phyloP scores from a whole-genome alignment of 2,329 filamentous ascomycete species.

The Calonectria hawksworthii region DNA sequence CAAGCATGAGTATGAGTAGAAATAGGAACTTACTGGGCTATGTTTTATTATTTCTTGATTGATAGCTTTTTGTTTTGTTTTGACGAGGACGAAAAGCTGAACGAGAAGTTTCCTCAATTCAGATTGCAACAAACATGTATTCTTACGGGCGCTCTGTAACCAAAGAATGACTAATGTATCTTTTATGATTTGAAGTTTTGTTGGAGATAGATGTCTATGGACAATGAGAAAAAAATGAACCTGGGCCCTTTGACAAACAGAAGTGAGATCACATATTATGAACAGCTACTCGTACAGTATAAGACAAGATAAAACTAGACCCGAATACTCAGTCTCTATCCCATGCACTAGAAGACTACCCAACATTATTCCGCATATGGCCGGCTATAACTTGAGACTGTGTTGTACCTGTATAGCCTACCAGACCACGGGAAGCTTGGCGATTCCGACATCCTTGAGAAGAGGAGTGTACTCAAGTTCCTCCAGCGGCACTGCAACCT shows the following conservation, averaged over 20 bases:
- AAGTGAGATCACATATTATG: not conserved
- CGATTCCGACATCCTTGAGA: conserved; percentile 57
- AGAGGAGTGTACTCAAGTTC: conserved; percentile 56
- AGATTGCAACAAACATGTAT: not conserved
- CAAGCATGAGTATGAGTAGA: conserved; percentile 41
- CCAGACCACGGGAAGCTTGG: conserved; percentile 54
- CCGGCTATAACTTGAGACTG: too few species aligned
- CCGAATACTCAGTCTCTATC: not conserved
- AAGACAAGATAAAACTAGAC: not conserved
- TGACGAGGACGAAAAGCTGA: not conserved
- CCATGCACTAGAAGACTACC: too few species aligned
- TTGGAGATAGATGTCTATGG: not conserved
- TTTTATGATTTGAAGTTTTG: not conserved
- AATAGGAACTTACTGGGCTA: not conserved
- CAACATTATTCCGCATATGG: not conserved
- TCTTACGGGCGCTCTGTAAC: not conserved
- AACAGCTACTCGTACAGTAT: not conserved
- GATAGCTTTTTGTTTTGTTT: not conserved
- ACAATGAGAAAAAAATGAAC: not conserved
- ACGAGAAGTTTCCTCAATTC: too few species aligned
- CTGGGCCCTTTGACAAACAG: not conserved
- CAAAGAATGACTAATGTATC: not conserved
- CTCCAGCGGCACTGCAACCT: conserved; percentile 54
- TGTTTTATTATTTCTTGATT: not conserved
- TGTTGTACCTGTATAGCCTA: conserved; percentile 26